Evolutionary conservation across 495 filamentous ascomycete genomes (phyloP), one percentile per base, ranked within the genome.

Genomic region (Annulohypoxylon bovei): DNA sequence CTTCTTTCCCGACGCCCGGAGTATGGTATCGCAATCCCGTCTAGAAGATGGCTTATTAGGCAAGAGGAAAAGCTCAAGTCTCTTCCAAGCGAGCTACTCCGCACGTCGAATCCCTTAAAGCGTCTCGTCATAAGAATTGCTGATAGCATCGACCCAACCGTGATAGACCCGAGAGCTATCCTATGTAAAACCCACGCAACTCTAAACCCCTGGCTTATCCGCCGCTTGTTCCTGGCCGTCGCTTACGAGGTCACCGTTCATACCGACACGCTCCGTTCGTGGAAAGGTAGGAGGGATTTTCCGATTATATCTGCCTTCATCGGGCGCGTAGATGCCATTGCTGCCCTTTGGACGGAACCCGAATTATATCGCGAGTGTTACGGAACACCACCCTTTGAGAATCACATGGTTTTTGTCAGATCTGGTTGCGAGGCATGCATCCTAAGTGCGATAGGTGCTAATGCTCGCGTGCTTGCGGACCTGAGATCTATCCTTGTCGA

Each of bases 341-440:
- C 75, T 30, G 72, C 72, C 12, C 65, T 85, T n/a, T 84, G 75
- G 69, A 75, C 79, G 1, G 52, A 75, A 16, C 71, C 69, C 0
- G 67, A 67, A 0, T 49, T 78, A 16, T 82, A 82, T 39, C 60
- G 65, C 23, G 20, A 75, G 33, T 68, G 67, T 30, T 76, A 70
- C 22, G 75, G 76, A 16, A 42, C 50, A 4, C 67, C 68, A 3
- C 72, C 71, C 8, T 68, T 67, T 39, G 71, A 72, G 37, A 64
- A 23, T 12, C 62, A 68, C 28, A 76, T 76, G 28, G 49, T 75
- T 32, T 73, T 58, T 20, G 75, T 82, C 0, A 50, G 22, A 25
- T 77, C 71, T 1, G 68, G 77, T 4, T 86, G 84, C 44, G 73
- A 81, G 52, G 83, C 82, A n/a, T 86, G 84, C 60, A 79, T 83